Base-by-base conservation (phyloP, 805 yeast genomes). In the Metschnikowia similis region DNA sequence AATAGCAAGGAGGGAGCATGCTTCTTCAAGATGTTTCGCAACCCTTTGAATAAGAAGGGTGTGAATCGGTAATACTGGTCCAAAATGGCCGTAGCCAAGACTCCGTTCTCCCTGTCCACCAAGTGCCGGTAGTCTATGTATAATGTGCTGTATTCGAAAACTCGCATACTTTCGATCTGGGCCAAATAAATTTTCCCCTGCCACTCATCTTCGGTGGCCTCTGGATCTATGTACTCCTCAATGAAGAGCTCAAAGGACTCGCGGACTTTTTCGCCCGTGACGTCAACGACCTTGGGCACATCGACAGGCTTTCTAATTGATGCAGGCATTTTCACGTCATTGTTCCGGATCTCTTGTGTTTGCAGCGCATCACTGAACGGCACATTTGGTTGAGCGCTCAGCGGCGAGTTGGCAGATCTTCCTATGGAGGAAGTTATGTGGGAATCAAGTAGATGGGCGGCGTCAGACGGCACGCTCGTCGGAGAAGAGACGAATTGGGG, bases 51-150 rank as follows among this genome's bases (percentile, higher is more conserved):
- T 54, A 94, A 73, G 62, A 84, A 92, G 6, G 99, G 98, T 55
- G 86, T 71, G 70, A 94, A 92, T 64, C 99, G 81, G 67, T 90
- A 92, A 67, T 88, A 94, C 66, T 92, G 97, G 53, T 89, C 96
- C 42, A 84, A 76, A 53, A 94, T 84, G 35, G 98, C 98, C 50
- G 84, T 76, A 1, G 97, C 96, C 56, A 94, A 74, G 17, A 89
- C 90, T 40, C 96, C 96, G 60, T 87, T 85, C 62, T 89, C 96
- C 47, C 85, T 75, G 8, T 81, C 77, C 28, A 82, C 66, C 51
- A 94, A 66, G 66, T 94, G 97, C 52, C 81, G 80, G 66, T 86
- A 91, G 66, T 94, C 96, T 37, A 94, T 83, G 60, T 87, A 91
- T 17, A 94, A 71, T 0, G 97, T 88, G 38, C 83, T 76, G 56